A percentile compares a stretch with the other conserved stretches of the same genome.
These are phyloP conservation scores for Magnaporthales sp. DNA, from an alignment of 2,329 filamentous ascomycete genomes.

Conservation along the genomic window DNA sequence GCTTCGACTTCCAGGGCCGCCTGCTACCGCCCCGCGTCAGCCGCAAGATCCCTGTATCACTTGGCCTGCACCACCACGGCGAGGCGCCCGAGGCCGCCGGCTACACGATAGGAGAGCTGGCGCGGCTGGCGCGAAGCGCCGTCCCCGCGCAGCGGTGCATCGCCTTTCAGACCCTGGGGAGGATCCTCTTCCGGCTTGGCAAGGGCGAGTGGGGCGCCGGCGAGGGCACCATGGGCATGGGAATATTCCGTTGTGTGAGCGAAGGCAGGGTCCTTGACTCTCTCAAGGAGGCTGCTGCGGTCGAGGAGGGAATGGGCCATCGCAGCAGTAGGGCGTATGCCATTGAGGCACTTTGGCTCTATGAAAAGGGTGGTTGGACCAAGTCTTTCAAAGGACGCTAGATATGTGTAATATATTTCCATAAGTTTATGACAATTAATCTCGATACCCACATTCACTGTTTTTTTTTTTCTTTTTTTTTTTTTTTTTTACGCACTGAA, in stretches of 20 bases:
- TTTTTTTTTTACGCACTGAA: too few relatives aligned
- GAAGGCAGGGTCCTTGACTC: slow-evolving; percentile 69
- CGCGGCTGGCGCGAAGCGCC: slow-evolving; percentile 68
- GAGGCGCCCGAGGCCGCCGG: slow-evolving; percentile 88
- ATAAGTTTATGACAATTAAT: background rate
- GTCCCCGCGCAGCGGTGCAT: slow-evolving; percentile 84
- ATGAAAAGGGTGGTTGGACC: slow-evolving; percentile 62
- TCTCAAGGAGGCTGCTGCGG: slow-evolving; percentile 65
- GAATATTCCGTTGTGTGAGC: slow-evolving; percentile 75
- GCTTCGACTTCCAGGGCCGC: slow-evolving; percentile 80
- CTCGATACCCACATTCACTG: background rate
- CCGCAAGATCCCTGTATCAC: slow-evolving; percentile 63
- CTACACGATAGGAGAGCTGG: slow-evolving; percentile 84
- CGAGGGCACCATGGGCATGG: slow-evolving; percentile 58
- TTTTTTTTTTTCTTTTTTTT: background rate
- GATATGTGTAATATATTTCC: background rate
- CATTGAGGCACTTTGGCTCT: slow-evolving; percentile 82
- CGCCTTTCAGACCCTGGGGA: slow-evolving; percentile 82
- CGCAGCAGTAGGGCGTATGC: slow-evolving; percentile 77
- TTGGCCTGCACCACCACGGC: slow-evolving; percentile 88
- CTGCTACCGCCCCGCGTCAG: slow-evolving; percentile 71
- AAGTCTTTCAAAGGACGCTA: background rate
- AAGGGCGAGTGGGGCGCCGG: slow-evolving; percentile 62
- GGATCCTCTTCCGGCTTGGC: slow-evolving; percentile 76
- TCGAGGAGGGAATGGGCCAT: slow-evolving; percentile 58